Evolutionary conservation across 768 basidiomycete genomes (phyloP).

Genomic region (Multifurca ochricompacta): DNA sequence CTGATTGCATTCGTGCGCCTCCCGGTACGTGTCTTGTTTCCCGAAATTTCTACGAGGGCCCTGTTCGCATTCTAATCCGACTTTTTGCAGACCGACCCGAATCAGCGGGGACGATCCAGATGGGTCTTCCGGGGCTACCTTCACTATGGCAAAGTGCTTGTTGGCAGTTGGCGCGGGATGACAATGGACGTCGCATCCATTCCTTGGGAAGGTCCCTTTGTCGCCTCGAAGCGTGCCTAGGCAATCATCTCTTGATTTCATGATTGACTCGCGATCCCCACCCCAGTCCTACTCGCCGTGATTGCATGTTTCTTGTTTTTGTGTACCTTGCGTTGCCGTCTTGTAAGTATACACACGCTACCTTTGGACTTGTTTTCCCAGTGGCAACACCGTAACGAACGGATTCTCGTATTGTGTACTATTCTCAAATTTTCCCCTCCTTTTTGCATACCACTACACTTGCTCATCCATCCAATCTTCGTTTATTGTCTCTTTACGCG

Average conservation of each 20-base stretch:
- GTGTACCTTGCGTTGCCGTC: background rate
- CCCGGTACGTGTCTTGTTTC: constrained; percentile 18
- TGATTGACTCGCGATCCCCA: background rate
- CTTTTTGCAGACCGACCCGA: constrained; percentile 10
- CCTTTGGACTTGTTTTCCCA: background rate
- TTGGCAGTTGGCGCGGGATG: constrained; percentile 61
- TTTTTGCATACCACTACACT: constrained; percentile 11
- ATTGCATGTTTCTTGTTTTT: constrained; percentile 4
- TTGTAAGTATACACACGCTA: constrained; percentile 12
- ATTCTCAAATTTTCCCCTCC: background rate
- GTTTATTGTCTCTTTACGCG: background rate
- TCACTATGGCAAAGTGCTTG: constrained; percentile 54
- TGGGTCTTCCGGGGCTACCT: constrained; percentile 66
- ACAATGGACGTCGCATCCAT: constrained; percentile 36
- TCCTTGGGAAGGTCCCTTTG: constrained; percentile 60
- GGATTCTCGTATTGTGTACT: constrained; percentile 11
- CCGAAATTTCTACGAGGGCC: background rate
- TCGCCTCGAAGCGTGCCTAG: constrained; percentile 40
- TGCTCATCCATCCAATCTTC: constrained; percentile 1
- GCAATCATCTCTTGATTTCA: constrained; percentile 1
- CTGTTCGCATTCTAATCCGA: background rate
- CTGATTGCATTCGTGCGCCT: constrained; percentile 31
- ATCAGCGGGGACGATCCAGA: constrained; percentile 14
- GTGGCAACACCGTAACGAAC: constrained; percentile 2
- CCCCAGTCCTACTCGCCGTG: background rate